Evolutionary conservation across 306 rosid genomes (phyloP).

Genomic region (Malus sylvestris): DNA sequence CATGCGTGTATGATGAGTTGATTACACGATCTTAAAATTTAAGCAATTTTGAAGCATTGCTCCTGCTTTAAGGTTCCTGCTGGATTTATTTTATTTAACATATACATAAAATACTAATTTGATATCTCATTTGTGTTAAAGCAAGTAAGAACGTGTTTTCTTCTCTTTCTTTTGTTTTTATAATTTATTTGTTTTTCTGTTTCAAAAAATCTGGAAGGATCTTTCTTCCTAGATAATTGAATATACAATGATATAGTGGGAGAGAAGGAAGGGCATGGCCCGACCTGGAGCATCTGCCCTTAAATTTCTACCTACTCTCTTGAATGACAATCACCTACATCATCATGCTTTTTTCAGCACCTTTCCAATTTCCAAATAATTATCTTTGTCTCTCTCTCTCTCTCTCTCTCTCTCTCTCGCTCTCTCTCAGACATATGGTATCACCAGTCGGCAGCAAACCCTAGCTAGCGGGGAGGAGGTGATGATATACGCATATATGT

Average conservation of each 20-base stretch:
- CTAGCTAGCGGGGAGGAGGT: not conserved
- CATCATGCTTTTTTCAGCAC: not conserved
- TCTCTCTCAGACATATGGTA: not conserved
- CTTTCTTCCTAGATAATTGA: not conserved
- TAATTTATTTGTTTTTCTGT: not conserved
- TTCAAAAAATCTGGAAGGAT: not conserved
- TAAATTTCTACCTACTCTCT: not conserved
- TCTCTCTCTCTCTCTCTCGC: slow-evolving; percentile 2
- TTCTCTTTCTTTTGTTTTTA: not conserved
- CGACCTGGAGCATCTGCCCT: not conserved
- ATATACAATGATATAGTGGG: not conserved
- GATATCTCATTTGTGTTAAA: not conserved
- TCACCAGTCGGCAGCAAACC: not conserved
- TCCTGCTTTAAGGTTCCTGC: not conserved
- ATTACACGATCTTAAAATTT: not conserved
- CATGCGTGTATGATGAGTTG: not conserved
- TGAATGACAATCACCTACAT: not conserved
- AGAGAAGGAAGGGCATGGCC: not conserved
- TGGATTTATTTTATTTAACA: not conserved
- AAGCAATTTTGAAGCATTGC: not conserved
- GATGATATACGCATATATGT: not conserved
- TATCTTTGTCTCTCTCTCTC: slow-evolving; percentile 2
- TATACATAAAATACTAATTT: not conserved
- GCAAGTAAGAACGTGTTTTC: not conserved
- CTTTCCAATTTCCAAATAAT: not conserved